Percentiles rank a stretch among this genome's conserved stretches.
Conservation (phyloP, 2,329 filamentous ascomycete genomes). For the Chalaropsis thielavioides region DNA sequence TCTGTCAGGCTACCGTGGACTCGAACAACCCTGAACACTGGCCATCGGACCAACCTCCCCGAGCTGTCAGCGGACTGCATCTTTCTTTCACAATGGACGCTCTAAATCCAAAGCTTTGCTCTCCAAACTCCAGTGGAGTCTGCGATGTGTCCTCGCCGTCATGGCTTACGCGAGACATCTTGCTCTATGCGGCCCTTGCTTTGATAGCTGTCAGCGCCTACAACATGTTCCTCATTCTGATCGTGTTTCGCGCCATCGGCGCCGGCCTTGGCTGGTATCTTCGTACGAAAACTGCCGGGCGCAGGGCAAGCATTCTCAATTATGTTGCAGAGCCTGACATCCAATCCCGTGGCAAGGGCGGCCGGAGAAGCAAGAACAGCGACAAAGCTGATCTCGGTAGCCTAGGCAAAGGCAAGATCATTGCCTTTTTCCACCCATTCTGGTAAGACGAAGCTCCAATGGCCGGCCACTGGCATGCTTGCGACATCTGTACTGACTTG, state of each 20-base stretch:
- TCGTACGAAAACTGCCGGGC: slow-evolving; percentile 47
- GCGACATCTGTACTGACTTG: not conserved
- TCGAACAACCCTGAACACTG: not conserved
- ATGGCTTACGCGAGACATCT: not conserved
- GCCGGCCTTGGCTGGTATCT: slow-evolving; percentile 44
- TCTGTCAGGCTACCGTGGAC: not conserved
- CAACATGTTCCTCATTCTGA: slow-evolving; percentile 23
- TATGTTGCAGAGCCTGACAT: slow-evolving; percentile 26
- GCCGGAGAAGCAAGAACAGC: slow-evolving; percentile 52
- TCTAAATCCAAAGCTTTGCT: slow-evolving; percentile 5
- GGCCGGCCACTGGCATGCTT: not conserved
- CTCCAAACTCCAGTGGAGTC: not conserved
- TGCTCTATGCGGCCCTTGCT: slow-evolving; percentile 13
- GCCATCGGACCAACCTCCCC: not conserved
- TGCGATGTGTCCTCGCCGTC: slow-evolving; percentile 7
- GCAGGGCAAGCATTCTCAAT: slow-evolving; percentile 42
- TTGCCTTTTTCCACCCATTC: slow-evolving; percentile 96
- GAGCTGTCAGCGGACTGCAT: not conserved
- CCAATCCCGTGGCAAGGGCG: slow-evolving; percentile 36
- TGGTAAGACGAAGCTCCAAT: slow-evolving; percentile 43
- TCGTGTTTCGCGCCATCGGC: slow-evolving; percentile 29
- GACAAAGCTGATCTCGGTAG: slow-evolving; percentile 28
- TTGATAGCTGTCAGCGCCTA: slow-evolving; percentile 10
- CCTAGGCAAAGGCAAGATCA: slow-evolving; percentile 58
- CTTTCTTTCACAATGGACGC: slow-evolving; percentile 4